Evolutionary conservation across 768 basidiomycete species (phyloP).

Genomic region (Boletales sp.): DNA sequence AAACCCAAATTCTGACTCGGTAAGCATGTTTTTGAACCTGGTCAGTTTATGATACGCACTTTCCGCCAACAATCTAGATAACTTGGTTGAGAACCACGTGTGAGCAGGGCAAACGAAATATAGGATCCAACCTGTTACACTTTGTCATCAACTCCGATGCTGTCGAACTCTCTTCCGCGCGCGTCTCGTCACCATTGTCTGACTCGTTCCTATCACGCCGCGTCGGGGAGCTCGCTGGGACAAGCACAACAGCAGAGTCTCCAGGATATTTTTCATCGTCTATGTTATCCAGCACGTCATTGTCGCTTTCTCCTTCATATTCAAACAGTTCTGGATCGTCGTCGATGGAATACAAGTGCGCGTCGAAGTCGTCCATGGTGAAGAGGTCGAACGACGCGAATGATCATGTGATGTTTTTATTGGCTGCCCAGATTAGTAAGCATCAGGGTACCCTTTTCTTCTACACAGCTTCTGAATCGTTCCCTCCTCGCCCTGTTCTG

Average conservation of each 20-base stretch:
- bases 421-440: no score
- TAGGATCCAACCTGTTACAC: conserved; percentile 16
- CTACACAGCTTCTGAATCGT: no score
- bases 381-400: conserved; percentile 3
- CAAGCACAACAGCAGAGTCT: conserved; percentile 12
- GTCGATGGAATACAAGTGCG: conserved; percentile 20
- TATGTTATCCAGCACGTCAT: conserved; percentile 22
- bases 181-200: neutral
- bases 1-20: conserved; percentile 63
- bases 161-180: neutral
- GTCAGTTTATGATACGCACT: conserved; percentile 11
- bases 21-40: neutral
- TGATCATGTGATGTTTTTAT: neutral
- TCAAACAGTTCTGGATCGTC: conserved; percentile 3
- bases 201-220: neutral
- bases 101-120: neutral
- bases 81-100: neutral
- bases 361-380: conserved; percentile 25
- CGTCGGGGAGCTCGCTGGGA: conserved; percentile 14
- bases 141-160: neutral
- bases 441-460: no score
- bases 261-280: conserved; percentile 14
- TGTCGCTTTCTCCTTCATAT: conserved; percentile 14
- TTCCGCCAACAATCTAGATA: conserved; percentile 21
- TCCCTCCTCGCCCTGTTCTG: no score